A percentile compares a stretch with the other conserved stretches of the same genome.
phyloP scores from a whole-genome alignment of 2,329 filamentous ascomycete species.

The Ophiostoma fasciatum region DNA sequence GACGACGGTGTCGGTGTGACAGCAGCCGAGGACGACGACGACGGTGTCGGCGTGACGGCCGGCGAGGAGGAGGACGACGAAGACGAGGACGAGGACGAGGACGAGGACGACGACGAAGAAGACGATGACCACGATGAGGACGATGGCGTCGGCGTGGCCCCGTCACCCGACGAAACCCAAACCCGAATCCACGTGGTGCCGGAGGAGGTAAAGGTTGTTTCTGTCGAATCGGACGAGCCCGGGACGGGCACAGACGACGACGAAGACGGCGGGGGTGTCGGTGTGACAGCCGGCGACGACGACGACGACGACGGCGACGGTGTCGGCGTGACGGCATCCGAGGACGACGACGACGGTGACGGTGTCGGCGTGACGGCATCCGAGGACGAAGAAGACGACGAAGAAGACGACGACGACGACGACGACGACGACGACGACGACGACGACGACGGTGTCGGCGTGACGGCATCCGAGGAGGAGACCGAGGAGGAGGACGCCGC shows the following conservation, averaged over 20 bases:
- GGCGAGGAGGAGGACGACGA: background rate
- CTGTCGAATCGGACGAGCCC: no score
- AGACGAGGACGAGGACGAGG: background rate
- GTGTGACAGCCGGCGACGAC: no score
- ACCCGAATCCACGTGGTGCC: no score
- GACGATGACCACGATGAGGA: background rate
- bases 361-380: background rate
- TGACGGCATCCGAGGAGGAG: background rate
- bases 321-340: background rate
- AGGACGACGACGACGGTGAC: background rate
- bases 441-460: background rate
- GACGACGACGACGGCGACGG: background rate
- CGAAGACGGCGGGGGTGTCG: no score
- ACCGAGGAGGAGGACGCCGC: background rate
- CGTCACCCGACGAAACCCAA: no score
- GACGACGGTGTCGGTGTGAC: background rate
- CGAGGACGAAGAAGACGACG: background rate
- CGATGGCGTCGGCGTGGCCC: slow-evolving; percentile 19
- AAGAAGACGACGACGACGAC: background rate
- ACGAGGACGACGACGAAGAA: background rate
- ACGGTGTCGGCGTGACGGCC: background rate
- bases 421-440: background rate
- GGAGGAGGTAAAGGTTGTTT: no score
- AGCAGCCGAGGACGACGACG: background rate
- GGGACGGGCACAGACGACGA: no score